phyloP scores from a whole-genome alignment of 148 eudicot genomes.

The Tetragonia tetragonoides region DNA sequence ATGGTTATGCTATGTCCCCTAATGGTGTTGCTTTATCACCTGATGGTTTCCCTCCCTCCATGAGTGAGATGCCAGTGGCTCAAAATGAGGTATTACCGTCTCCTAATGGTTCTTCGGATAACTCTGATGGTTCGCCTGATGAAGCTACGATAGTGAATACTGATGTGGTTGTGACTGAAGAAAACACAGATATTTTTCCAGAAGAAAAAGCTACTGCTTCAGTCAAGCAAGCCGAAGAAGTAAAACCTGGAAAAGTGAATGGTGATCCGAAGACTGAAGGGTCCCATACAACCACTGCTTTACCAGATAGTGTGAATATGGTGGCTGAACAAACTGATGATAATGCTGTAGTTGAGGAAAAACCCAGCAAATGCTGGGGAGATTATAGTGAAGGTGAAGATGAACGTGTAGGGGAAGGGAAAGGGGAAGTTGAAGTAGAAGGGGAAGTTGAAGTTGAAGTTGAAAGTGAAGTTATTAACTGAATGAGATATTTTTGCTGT shows the following conservation, averaged over 20 bases:
- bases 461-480: slow-evolving; percentile 38
- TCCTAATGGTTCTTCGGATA: slow-evolving; percentile 36
- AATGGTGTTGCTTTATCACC: slow-evolving; percentile 28
- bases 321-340: slow-evolving; percentile 27
- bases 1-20: slow-evolving; percentile 43
- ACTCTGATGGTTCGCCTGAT: slow-evolving; percentile 29
- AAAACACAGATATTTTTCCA: slow-evolving; percentile 13
- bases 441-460: slow-evolving; percentile 40
- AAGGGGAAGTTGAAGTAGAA: slow-evolving; percentile 6
- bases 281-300: slow-evolving; percentile 21
- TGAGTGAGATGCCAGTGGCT: slow-evolving; percentile 32
- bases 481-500: slow-evolving; percentile 25
- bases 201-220: slow-evolving; percentile 17
- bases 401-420: slow-evolving; percentile 26
- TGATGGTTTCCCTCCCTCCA: slow-evolving; percentile 34
- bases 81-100: slow-evolving; percentile 37
- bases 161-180: slow-evolving; percentile 24
- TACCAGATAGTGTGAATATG: slow-evolving; percentile 17
- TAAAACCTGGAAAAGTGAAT: slow-evolving; percentile 19
- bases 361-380: slow-evolving; percentile 63
- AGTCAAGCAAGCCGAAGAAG: slow-evolving; percentile 25
- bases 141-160: slow-evolving; percentile 37
- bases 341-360: slow-evolving; percentile 33
- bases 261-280: slow-evolving; percentile 28
- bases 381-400: slow-evolving; percentile 80